These are phyloP conservation scores for Wickerhamiella alocasiicola DNA, from an alignment of 805 yeast species.

Conservation along the genomic window DNA sequence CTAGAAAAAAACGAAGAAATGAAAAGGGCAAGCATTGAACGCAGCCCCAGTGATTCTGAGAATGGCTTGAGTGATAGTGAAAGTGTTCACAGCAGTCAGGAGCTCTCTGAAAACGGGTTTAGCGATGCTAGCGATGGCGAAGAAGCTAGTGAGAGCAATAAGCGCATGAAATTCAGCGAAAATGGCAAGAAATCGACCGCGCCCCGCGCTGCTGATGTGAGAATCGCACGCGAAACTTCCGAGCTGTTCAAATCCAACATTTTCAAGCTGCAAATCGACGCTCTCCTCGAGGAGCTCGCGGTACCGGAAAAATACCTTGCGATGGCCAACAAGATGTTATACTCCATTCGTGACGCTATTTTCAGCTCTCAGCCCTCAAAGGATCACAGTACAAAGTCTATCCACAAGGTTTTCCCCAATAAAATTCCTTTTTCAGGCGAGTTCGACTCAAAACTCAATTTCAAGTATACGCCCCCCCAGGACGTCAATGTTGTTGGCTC, in stretches of 20 bases:
- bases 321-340: constrained; percentile 48
- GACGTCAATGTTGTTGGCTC: constrained; percentile 76
- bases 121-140: too few species aligned
- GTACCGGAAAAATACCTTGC: constrained; percentile 58
- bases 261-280: constrained; percentile 91
- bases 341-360: constrained; percentile 42
- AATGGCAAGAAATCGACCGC: neutral
- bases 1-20: too few species aligned
- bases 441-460: constrained; percentile 46
- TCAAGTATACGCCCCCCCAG: constrained; percentile 57
- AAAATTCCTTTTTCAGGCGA: constrained; percentile 55
- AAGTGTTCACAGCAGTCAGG: too few species aligned
- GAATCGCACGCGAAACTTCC: constrained; percentile 84
- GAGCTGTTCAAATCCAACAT: constrained; percentile 90
- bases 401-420: constrained; percentile 12
- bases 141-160: too few species aligned
- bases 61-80: too few species aligned
- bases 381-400: neutral
- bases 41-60: too few species aligned
- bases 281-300: constrained; percentile 66
- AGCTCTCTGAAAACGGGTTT: too few species aligned
- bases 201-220: constrained; percentile 50
- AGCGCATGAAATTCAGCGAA: too few species aligned
- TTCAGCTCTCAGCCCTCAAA: constrained; percentile 10
- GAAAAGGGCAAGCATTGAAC: too few species aligned